Evolutionary conservation across 2,329 filamentous ascomycete genomes (phyloP).

Genomic region (Claviceps sp.): DNA sequence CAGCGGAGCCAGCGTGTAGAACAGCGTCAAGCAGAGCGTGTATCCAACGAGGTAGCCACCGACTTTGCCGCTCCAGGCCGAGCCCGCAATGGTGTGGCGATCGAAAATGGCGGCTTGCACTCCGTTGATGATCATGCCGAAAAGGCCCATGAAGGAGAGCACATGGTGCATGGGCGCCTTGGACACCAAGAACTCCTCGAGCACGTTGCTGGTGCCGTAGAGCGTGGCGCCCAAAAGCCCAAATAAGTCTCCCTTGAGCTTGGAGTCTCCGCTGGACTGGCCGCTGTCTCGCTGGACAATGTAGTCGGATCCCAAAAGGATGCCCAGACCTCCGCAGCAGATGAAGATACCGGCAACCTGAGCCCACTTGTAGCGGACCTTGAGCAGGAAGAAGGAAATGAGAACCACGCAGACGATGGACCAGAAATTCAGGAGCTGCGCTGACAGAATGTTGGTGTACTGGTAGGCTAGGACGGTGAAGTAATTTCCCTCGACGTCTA

Average conservation of each 20-base stretch:
- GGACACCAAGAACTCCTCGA: conserved; percentile 87
- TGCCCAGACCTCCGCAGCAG: conserved; percentile 80
- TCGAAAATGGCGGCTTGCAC: conserved; percentile 87
- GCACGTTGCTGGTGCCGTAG: conserved; percentile 83
- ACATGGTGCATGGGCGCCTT: conserved; percentile 86
- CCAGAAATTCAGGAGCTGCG: conserved; percentile 97
- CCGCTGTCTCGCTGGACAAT: conserved; percentile 57
- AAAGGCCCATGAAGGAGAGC: conserved; percentile 78
- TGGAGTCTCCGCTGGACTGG: conserved; percentile 46
- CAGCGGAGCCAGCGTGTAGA: conserved; percentile 79
- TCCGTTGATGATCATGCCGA: conserved; percentile 83
- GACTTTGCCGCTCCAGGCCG: conserved; percentile 24
- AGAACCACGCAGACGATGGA: conserved; percentile 85
- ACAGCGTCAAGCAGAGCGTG: conserved; percentile 67
- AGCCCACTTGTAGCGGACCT: conserved; percentile 76
- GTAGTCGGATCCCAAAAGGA: conserved; percentile 78
- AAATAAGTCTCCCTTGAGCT: conserved; percentile 86
- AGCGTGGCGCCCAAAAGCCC: conserved; percentile 77
- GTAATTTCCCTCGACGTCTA: conserved; percentile 95
- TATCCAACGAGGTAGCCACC: conserved; percentile 82
- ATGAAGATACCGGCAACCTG: conserved; percentile 81
- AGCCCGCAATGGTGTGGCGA: conserved; percentile 27
- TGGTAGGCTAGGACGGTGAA: conserved; percentile 92
- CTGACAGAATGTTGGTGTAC: conserved; percentile 81
- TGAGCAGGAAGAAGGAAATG: conserved; percentile 68